phyloP scores from a whole-genome alignment of 768 basidiomycete species.

The Boletus edulis region DNA sequence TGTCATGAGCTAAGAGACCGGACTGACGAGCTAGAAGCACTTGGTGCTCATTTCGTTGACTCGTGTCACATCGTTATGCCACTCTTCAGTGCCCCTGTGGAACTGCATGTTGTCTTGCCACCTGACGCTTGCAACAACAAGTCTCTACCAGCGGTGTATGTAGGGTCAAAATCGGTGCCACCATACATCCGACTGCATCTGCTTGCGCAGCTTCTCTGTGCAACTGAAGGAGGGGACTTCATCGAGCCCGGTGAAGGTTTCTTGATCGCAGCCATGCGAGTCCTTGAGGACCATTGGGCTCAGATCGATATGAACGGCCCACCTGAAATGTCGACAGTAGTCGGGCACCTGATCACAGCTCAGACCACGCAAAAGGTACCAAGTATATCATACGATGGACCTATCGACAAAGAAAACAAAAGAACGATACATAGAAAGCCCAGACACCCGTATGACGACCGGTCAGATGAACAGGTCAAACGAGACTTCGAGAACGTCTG shows the following conservation, averaged over 20 bases:
- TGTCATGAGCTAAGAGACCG: constrained; percentile 12
- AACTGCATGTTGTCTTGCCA: constrained; percentile 65
- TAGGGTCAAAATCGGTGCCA: constrained; percentile 66
- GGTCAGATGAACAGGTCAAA: constrained; percentile 49
- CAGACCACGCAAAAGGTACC: constrained; percentile 12
- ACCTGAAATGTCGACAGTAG: constrained; percentile 68
- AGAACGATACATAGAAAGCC: constrained; percentile 1
- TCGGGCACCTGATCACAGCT: constrained; percentile 36
- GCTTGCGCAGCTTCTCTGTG: constrained; percentile 59
- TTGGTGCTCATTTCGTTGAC: constrained; percentile 51
- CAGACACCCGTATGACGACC: constrained; percentile 34
- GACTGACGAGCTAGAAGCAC: constrained; percentile 48
- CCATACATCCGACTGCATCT: constrained; percentile 85
- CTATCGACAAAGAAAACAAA: neutral
- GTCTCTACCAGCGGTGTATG: constrained; percentile 64
- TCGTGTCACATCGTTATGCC: constrained; percentile 55
- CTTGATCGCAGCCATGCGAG: constrained; percentile 64
- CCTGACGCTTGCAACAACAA: constrained; percentile 37
- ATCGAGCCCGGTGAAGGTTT: constrained; percentile 70
- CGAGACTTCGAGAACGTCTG: constrained; percentile 49
- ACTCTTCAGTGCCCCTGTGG: constrained; percentile 60
- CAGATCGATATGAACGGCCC: constrained; percentile 65
- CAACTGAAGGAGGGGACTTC: constrained; percentile 52
- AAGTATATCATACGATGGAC: constrained; percentile 9
- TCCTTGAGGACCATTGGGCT: constrained; percentile 72